Conservation (phyloP, 106 monocot genomes). For the Acanthochlamys bracteata region DNA sequence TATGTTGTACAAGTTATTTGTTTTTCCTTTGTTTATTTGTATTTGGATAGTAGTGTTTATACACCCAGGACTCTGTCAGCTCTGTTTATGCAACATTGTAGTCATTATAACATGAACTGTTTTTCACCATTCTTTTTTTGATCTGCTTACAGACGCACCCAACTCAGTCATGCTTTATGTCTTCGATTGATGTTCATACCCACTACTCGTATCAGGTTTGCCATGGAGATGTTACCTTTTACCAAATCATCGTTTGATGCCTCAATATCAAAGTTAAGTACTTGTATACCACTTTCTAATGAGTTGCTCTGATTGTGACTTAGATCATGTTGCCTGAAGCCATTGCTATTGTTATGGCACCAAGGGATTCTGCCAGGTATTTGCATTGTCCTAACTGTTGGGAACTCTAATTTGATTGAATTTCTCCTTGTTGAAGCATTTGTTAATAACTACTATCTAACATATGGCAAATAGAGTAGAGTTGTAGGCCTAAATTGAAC, state of each 20-base stretch:
- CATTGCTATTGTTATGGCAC: constrained; percentile 91
- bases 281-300: not conserved
- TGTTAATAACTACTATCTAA: not conserved
- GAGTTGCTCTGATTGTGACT: constrained; percentile 2
- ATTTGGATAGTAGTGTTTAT: too few species aligned
- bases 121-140: too few species aligned
- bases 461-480: too few species aligned
- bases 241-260: not conserved
- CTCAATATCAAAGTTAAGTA: not conserved
- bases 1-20: too few species aligned
- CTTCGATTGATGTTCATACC: constrained; percentile 76
- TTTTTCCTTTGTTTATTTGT: too few species aligned
- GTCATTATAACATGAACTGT: too few species aligned
- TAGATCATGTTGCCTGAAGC: constrained; percentile 84
- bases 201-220: constrained; percentile 88
- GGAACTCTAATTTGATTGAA: too few species aligned
- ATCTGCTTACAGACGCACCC: constrained; percentile 67
- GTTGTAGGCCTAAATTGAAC: too few species aligned
- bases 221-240: not conserved
- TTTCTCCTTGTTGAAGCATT: too few species aligned
- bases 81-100: too few species aligned
- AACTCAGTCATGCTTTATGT: constrained; percentile 89
- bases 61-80: too few species aligned
- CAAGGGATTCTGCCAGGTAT: constrained; percentile 61
- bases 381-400: too few species aligned